phyloP scores from a whole-genome alignment of 202 grass and related monocot species.

The Setaria viridis region DNA sequence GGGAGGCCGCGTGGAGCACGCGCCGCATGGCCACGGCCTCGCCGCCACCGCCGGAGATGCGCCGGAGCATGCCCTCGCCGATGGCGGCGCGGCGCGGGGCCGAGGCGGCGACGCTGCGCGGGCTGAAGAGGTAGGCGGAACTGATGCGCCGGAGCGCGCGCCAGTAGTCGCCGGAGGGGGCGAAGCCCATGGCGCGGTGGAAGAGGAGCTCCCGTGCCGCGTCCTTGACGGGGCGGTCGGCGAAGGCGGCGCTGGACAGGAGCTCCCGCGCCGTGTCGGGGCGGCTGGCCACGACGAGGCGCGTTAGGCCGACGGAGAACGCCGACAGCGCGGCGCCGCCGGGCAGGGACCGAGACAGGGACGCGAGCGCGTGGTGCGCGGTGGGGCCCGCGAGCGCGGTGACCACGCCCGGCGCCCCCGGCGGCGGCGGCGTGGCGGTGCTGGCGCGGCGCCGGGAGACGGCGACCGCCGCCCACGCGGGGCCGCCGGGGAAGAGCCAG shows the following conservation, averaged over 20 bases:
- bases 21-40: slow-evolving; percentile 37
- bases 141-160: slow-evolving; percentile 59
- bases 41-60: slow-evolving; percentile 8
- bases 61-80: slow-evolving; percentile 46
- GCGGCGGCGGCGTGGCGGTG: not conserved
- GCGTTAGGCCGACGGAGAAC: slow-evolving; percentile 56
- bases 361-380: slow-evolving; percentile 55
- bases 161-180: slow-evolving; percentile 74
- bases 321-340: slow-evolving; percentile 43
- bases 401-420: slow-evolving; percentile 45
- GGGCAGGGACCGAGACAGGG: slow-evolving; percentile 22
- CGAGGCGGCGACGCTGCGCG: slow-evolving; percentile 53
- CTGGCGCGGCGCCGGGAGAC: not conserved
- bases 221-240: slow-evolving; percentile 60
- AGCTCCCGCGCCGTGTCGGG: slow-evolving; percentile 60
- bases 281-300: slow-evolving; percentile 50
- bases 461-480: slow-evolving; percentile 57
- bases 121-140: slow-evolving; percentile 67
- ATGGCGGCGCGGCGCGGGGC: slow-evolving; percentile 45
- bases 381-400: slow-evolving; percentile 47
- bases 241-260: slow-evolving; percentile 56
- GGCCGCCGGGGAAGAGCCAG: slow-evolving; percentile 54
- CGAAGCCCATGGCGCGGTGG: slow-evolving; percentile 38
- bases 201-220: slow-evolving; percentile 34
- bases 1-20: slow-evolving; percentile 66